phyloP scores from a whole-genome alignment of 176 grass and related monocot genomes.

The Olyra latifolia region DNA sequence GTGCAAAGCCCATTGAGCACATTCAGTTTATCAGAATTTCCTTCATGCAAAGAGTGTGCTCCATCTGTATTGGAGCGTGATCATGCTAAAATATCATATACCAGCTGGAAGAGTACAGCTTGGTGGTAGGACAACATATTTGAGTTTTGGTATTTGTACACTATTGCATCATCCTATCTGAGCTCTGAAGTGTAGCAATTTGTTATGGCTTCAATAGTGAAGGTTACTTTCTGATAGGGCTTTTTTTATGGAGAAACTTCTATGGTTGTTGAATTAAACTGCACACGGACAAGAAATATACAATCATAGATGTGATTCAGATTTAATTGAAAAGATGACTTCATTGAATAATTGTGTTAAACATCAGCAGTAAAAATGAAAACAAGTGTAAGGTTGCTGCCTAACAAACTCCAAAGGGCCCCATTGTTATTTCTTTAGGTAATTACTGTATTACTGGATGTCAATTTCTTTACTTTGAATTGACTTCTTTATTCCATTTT shows the following conservation, averaged over 20 bases:
- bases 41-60: background rate
- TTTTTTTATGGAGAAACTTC: background rate
- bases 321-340: background rate
- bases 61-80: background rate
- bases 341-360: background rate
- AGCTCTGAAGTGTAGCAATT: background rate
- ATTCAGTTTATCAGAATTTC: no score
- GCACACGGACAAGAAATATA: background rate
- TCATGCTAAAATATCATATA: background rate
- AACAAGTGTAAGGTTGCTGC: background rate
- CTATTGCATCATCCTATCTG: background rate
- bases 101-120: background rate
- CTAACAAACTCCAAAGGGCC: background rate
- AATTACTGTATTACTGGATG: background rate
- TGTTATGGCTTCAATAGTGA: background rate
- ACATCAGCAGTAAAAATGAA: background rate
- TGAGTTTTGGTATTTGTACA: background rate
- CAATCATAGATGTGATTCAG: background rate
- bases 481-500: slow-evolving; percentile 1
- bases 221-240: background rate
- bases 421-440: background rate
- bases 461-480: background rate
- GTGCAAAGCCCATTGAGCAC: no score
- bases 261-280: background rate
- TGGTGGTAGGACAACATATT: background rate